Evolutionary conservation across 306 rosid species (phyloP), one percentile per base, ranked within the genome.

Genomic region (Dalbergia cultrata): DNA sequence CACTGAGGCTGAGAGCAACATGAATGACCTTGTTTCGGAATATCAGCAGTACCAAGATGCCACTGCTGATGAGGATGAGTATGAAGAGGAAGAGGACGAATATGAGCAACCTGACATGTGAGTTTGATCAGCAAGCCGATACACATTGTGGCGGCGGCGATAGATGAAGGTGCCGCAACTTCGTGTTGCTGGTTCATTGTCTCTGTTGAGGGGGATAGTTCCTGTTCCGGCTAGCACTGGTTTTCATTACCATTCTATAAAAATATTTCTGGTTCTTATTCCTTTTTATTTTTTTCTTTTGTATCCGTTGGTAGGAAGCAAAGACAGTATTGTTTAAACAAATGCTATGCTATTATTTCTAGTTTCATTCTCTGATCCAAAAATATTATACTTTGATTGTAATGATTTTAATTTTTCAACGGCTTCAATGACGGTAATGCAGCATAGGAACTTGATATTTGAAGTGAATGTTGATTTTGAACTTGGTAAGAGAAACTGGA

Each of bases 11-110:
- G 83, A 83, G 9, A 91, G 97, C 72, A 91, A 91, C 83, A 91
- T 91, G 97, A 91, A 91, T 3, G 97, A 91, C 75, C 76, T 91
- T 39, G 97, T 91, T 8, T 88, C 97, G 0, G 97, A 91, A 77
- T 91, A 91, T 83, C 97, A 91, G 82, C 97, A 91, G 77, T 91
- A 91, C 81, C 97, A 91, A 60, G 97, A 91, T 75, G 97, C 97
- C 61, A 91, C 93, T 18, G 93, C 92, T 2, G 97, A 91, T 44
- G 97, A 91, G 33, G 94, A 90, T 17, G 97, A 87, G 35, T 87
- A 89, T 26, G 91, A 88, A 59, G 92, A 89, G 14, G 93, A 90
- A 17, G 83, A 83, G n/a, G 86, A 78, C 4, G 76, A 64, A 8
- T 79, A 79, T 21, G 18, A 13, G 5, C 65, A 37, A 14, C 52